Evolutionary conservation across 345 rosid genomes (phyloP).

Genomic region (Isatis tinctoria): DNA sequence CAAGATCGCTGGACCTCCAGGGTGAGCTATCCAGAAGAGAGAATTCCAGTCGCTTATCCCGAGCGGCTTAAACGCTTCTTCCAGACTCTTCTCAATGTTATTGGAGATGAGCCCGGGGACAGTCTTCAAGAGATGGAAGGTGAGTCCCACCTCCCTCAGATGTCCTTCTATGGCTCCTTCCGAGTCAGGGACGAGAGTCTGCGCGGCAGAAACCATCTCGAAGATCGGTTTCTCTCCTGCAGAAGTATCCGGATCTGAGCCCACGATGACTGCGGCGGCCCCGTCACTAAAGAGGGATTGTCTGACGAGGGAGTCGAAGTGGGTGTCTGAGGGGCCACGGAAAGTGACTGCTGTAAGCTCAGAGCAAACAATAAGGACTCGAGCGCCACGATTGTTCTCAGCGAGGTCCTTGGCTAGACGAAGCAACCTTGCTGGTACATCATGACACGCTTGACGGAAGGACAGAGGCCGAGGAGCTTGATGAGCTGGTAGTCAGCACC

Average conservation of each 20-base stretch:
- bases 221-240: too few species aligned
- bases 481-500: constrained; percentile 87
- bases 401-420: constrained; percentile 77
- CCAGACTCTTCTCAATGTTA: constrained; percentile 25
- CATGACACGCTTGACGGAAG: constrained; percentile 70
- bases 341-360: constrained; percentile 71
- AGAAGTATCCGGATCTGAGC: constrained; percentile 43
- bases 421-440: constrained; percentile 67
- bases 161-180: too few species aligned
- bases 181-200: too few species aligned
- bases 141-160: too few species aligned
- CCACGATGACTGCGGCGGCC: constrained; percentile 59
- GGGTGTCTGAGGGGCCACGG: constrained; percentile 65
- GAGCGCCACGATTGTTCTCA: constrained; percentile 69
- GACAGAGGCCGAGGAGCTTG: constrained; percentile 69
- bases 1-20: constrained; percentile 67
- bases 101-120: too few species aligned
- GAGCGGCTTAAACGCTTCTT: constrained; percentile 55
- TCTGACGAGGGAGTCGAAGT: constrained; percentile 59
- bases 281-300: constrained; percentile 69
- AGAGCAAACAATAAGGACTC: constrained; percentile 70
- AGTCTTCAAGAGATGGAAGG: too few species aligned
- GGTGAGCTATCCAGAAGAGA: constrained; percentile 72
- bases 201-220: too few species aligned
- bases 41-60: constrained; percentile 80